phyloP scores from a whole-genome alignment of 1,139 yeast genomes.

The Candida labiduridarum region DNA sequence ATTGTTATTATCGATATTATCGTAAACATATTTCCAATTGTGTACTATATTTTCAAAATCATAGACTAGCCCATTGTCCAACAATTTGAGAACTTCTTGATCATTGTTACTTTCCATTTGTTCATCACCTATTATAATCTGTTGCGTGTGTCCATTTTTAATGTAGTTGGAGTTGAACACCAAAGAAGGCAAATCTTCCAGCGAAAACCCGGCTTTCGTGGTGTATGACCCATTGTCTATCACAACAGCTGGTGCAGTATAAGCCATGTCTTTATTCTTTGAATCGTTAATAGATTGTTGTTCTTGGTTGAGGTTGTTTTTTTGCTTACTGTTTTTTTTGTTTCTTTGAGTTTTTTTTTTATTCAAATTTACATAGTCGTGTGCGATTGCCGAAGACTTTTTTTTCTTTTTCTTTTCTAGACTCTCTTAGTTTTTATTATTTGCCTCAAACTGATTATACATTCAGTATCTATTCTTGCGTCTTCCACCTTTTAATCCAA shows the following conservation, averaged over 20 bases:
- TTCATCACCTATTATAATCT: conserved; percentile 53
- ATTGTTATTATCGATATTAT: conserved; percentile 45
- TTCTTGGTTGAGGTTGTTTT: conserved; percentile 1
- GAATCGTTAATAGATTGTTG: background rate
- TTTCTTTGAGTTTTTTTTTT: conserved; percentile 1
- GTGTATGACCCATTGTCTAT: conserved; percentile 68
- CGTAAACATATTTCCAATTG: conserved; percentile 62
- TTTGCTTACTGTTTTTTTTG: background rate
- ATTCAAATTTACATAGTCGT: no score
- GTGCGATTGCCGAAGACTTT: no score
- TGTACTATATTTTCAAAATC: conserved; percentile 63
- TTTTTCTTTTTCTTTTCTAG: no score
- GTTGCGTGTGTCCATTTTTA: conserved; percentile 24
- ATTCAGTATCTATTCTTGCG: background rate
- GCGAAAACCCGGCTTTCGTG: conserved; percentile 73
- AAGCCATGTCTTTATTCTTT: conserved; percentile 24
- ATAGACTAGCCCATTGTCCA: conserved; percentile 66
- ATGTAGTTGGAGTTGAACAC: conserved; percentile 60
- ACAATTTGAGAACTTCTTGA: conserved; percentile 60
- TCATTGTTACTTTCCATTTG: conserved; percentile 43
- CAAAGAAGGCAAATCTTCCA: conserved; percentile 62
- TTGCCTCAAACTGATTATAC: no score
- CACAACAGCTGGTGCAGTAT: conserved; percentile 59
- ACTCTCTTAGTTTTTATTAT: no score
- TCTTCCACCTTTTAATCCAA: background rate